Base-by-base conservation (phyloP, 2,329 filamentous ascomycete species). In the Lecanicillium sp. region DNA sequence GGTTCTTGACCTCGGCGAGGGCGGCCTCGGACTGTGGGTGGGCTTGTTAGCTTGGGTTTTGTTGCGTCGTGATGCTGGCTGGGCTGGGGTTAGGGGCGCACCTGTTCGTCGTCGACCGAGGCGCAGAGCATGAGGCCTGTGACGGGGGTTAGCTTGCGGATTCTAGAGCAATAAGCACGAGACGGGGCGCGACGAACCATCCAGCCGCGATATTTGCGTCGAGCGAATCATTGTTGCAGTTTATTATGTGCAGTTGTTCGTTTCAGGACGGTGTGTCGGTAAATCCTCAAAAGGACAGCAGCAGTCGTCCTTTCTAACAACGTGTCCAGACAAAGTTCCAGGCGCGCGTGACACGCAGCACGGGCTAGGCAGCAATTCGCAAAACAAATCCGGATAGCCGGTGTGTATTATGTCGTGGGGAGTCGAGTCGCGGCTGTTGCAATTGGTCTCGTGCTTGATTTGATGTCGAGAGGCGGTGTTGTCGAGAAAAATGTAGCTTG, bases 91-190 rank as follows among this genome's bases (percentile, higher is more conserved):
- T 26, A 27, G 27, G 37, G 32, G 57, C 68, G 51, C 62, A 85
- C 83, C 71, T 87, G 81, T 62, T 89, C 86, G 65, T 96, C 90
- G 68, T 97, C 93, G 60, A 95, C 88, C 2, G 90, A 95, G 51
- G 91, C 91, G 63, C 90, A 91, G 57, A 98, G 81, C 77, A 95
- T 90, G 56, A 97, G 81, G 77, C 91, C 90, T 95, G 50, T 6
- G 46, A 42, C 47, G 27, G 41, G 30, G 36, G 57, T 62, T 50
- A 60, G 55, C 21, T 5, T 6, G 8, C 10, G 42, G 23, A n/a
- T n/a, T n/a, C n/a, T n/a, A 48, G 37, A 19, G 36, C 23, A 29
- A 20, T n/a, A 44, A 42, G 24, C 27, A 27, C 27, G 41, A 37
- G 43, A 42, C 36, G 45, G 48, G 53, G 52, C 40, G 14, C 32